Evolutionary conservation across 805 yeast genomes (phyloP).

Genomic region (Candida stauntonica): DNA sequence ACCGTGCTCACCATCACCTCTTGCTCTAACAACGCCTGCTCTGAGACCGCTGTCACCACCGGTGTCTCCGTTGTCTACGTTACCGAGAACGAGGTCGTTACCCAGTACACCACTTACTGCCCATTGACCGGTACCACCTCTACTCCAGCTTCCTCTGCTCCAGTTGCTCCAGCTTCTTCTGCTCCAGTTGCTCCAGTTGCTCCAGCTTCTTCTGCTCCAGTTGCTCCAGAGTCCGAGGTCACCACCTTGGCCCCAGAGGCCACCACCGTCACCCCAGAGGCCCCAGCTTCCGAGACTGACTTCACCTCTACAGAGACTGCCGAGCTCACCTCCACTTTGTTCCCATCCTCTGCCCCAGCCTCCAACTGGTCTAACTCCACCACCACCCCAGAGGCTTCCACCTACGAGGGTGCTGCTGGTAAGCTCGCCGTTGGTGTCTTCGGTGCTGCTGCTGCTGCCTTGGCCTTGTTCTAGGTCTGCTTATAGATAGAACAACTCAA

Average conservation of each 20-base stretch:
- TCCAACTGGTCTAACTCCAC: slow-evolving; percentile 5
- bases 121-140: slow-evolving; percentile 20
- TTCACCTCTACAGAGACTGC: slow-evolving; percentile 1
- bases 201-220: slow-evolving; percentile 1
- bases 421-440: slow-evolving; percentile 6
- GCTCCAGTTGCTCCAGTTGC: slow-evolving; percentile 1
- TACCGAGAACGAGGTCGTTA: slow-evolving; percentile 6
- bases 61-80: slow-evolving; percentile 8
- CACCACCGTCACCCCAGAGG: not conserved
- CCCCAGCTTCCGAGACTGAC: slow-evolving; percentile 1
- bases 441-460: slow-evolving; percentile 11
- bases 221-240: not conserved
- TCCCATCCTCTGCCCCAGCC: slow-evolving; percentile 1
- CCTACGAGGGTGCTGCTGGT: slow-evolving; percentile 10
- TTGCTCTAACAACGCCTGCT: slow-evolving; percentile 7
- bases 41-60: slow-evolving; percentile 7
- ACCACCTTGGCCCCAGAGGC: not conserved
- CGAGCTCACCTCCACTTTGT: slow-evolving; percentile 8
- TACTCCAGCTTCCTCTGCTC: not conserved
- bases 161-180: not conserved
- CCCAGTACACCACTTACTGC: slow-evolving; percentile 12
- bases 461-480: slow-evolving; percentile 9
- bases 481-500: not conserved
- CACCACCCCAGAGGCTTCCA: slow-evolving; percentile 6
- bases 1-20: slow-evolving; percentile 14